Conservation (phyloP, 805 yeast genomes). For the Clavispora vitiphila region DNA sequence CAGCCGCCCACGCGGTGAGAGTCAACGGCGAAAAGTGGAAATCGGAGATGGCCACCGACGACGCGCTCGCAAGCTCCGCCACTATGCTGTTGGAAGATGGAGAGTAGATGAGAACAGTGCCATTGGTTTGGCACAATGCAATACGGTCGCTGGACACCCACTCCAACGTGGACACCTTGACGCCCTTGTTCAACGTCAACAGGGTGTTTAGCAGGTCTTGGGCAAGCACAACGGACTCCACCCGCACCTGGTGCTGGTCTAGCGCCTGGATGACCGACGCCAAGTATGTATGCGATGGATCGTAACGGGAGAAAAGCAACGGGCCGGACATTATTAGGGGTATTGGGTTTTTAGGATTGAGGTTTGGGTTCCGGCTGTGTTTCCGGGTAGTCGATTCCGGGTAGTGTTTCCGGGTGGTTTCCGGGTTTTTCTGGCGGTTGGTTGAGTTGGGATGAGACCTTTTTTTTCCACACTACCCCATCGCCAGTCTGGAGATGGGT, state of each 20-base stretch:
- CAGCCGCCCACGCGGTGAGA: constrained; percentile 53
- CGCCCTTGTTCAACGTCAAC: constrained; percentile 48
- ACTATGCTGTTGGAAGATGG: constrained; percentile 59
- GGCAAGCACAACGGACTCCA: constrained; percentile 47
- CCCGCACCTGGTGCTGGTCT: constrained; percentile 65
- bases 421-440: background rate
- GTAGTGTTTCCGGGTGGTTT: background rate
- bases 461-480: constrained; percentile 4
- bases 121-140: constrained; percentile 62
- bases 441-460: constrained; percentile 1
- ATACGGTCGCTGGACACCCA: constrained; percentile 52
- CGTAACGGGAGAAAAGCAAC: constrained; percentile 46
- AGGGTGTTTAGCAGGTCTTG: constrained; percentile 42
- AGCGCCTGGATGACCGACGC: constrained; percentile 65
- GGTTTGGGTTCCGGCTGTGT: too few species aligned
- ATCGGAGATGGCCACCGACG: constrained; percentile 44
- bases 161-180: constrained; percentile 42
- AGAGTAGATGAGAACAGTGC: constrained; percentile 60
- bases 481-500: constrained; percentile 1
- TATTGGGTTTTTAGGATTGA: too few species aligned
- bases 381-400: too few species aligned
- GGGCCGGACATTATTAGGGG: constrained; percentile 22
- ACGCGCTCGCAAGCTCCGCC: constrained; percentile 44
- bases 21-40: constrained; percentile 41
- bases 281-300: constrained; percentile 54